Evolutionary conservation across 2,329 filamentous ascomycete species (phyloP), one percentile per base, ranked within the genome.

Genomic region (Mariannaea sp.): DNA sequence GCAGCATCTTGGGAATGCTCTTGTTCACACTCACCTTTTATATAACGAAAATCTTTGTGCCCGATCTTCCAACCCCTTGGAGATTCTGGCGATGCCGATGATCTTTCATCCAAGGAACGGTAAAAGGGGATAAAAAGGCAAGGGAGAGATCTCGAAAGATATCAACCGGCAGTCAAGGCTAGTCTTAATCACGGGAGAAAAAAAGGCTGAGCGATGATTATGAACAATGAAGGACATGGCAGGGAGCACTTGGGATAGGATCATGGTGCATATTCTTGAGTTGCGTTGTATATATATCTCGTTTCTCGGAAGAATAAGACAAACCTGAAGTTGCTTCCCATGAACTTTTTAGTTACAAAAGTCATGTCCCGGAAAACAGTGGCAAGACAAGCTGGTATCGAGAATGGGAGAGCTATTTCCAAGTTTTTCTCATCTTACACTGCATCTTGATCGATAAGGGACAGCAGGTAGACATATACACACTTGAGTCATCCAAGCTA

Each of bases 11-110:
- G 12, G 51, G 30, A 5, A 4, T 24, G 1, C n/a, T 39, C 19
- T 7, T 27, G 1, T 54, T 49, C 24, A 14, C 32, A 14, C n/a
- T 54, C 13, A 49, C 35, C 1, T 54, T 45, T 24, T 10, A 13
- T 1, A 13, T 40, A 7, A 16, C 30, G 2, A 12, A 35, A 3
- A 40, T 50, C 20, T 19, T 33, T 10, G 7, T 40, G 26, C 36
- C 29, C 29, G 9, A 32, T 5, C 36, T 38, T n/a, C 2, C 12
- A 3, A 16, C 30, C 4, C 9, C 9, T n/a, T n/a, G 16, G 24
- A n/a, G n/a, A 20, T n/a, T 39, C 17, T n/a, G 24, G 17, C 5
- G 17, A 9, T 12, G 42, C 17, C 4, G n/a, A n/a, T n/a, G 14
- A 8, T 9, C 17, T 9, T 7, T 43, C 13, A 29, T n/a, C 20